These are phyloP conservation scores for Astragalus glycyphyllos DNA, from an alignment of 306 rosid genomes.

Conservation along the genomic window DNA sequence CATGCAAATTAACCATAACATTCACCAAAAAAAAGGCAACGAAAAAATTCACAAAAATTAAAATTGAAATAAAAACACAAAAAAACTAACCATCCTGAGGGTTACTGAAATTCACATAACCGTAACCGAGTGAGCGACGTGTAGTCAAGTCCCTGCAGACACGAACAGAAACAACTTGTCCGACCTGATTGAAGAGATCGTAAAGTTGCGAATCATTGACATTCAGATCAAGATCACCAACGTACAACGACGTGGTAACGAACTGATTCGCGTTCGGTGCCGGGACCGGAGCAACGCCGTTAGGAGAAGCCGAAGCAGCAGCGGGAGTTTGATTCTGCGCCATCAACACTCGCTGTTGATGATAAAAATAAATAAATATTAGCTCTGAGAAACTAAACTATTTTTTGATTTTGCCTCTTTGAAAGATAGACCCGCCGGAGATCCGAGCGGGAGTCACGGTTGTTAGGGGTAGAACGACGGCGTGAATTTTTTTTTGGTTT, in stretches of 20 bases:
- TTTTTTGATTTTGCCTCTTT: conserved; percentile 41
- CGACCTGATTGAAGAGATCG: conserved; percentile 67
- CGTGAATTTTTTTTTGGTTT: conserved; percentile 41
- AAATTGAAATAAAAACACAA: neutral
- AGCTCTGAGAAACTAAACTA: conserved; percentile 40
- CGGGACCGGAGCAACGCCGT: conserved; percentile 43
- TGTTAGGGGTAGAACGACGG: conserved; percentile 2
- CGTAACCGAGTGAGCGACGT: conserved; percentile 77
- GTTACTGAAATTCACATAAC: conserved; percentile 70
- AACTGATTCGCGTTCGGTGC: conserved; percentile 50
- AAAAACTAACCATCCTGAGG: conserved; percentile 65
- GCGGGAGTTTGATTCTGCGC: conserved; percentile 65
- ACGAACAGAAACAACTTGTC: conserved; percentile 67
- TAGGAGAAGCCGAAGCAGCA: conserved; percentile 39
- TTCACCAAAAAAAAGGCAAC: neutral
- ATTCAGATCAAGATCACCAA: conserved; percentile 68
- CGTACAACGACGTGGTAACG: conserved; percentile 68
- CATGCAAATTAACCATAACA: neutral
- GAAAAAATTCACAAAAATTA: neutral
- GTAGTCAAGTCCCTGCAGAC: conserved; percentile 75
- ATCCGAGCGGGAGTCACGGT: conserved; percentile 40
- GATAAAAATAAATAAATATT: neutral
- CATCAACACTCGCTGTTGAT: conserved; percentile 41
- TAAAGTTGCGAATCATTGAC: conserved; percentile 73
- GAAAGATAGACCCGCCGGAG: conserved; percentile 58